Evolutionary conservation across 2,329 filamentous ascomycete genomes (phyloP).

Genomic region (Talaromyces sp.): DNA sequence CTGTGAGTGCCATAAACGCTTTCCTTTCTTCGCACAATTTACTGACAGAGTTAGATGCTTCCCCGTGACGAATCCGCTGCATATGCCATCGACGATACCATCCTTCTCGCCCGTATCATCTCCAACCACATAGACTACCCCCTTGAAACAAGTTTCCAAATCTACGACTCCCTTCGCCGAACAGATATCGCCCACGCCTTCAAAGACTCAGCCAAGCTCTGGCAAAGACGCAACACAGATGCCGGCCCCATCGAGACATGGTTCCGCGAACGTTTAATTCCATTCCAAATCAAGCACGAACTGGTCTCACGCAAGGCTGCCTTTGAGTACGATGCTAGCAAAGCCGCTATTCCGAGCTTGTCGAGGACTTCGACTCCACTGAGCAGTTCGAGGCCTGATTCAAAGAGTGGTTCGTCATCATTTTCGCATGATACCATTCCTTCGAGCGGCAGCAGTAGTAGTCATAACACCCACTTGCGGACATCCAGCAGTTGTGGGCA

Average conservation of each 20-base stretch:
- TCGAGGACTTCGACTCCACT: not conserved
- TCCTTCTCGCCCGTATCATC: slow-evolving; percentile 42
- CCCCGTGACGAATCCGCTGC: slow-evolving; percentile 47
- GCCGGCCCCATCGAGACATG: slow-evolving; percentile 35
- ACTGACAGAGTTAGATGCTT: slow-evolving; percentile 39
- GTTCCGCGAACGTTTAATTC: slow-evolving; percentile 40
- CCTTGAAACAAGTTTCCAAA: slow-evolving; percentile 33
- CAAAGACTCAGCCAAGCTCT: slow-evolving; percentile 38
- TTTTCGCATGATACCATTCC: not conserved
- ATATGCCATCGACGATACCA: slow-evolving; percentile 45
- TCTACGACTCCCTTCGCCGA: slow-evolving; percentile 39
- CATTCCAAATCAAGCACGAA: slow-evolving; percentile 32
- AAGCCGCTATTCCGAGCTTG: slow-evolving; percentile 30
- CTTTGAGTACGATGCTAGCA: slow-evolving; percentile 38
- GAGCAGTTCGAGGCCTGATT: slow-evolving; percentile 1
- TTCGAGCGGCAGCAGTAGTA: not conserved
- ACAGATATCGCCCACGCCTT: slow-evolving; percentile 39
- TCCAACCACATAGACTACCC: slow-evolving; percentile 33
- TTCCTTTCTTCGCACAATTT: not conserved
- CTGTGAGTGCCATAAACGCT: slow-evolving; percentile 30
- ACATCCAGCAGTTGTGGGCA: not conserved
- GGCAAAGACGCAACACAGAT: slow-evolving; percentile 38
- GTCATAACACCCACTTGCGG: not conserved
- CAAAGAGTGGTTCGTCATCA: not conserved
- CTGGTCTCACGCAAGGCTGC: slow-evolving; percentile 27